Percentiles rank a stretch among this genome's conserved stretches.
These are phyloP conservation scores for Solanum bulbocastanum DNA, from an alignment of 257 asterid species.

Conservation along the genomic window DNA sequence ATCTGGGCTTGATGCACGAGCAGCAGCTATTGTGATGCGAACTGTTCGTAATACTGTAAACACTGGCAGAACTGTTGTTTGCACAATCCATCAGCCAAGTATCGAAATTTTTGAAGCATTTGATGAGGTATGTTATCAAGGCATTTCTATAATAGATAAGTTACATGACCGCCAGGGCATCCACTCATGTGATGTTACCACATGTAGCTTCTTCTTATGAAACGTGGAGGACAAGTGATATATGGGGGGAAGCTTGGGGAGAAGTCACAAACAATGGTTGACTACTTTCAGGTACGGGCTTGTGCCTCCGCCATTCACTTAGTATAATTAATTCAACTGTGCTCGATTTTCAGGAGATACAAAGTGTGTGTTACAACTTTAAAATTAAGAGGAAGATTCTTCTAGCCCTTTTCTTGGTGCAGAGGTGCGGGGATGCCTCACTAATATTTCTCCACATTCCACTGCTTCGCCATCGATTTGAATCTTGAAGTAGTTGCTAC, in stretches of 20 bases:
- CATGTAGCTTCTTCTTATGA: constrained; percentile 76
- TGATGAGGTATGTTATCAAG: constrained; percentile 56
- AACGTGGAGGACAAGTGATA: constrained; percentile 87
- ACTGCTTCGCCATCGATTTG: neutral
- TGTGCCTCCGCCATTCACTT: neutral
- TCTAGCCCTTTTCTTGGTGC: neutral
- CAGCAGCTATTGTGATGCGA: constrained; percentile 98
- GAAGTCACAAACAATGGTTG: constrained; percentile 56
- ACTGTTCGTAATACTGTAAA: constrained; percentile 92
- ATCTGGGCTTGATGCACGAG: constrained; percentile 94
- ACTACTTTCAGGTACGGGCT: constrained; percentile 62
- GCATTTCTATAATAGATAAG: neutral
- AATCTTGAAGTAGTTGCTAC: neutral
- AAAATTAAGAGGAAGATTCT: neutral
- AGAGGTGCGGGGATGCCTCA: neutral
- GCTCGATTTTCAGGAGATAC: neutral
- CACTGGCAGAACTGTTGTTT: constrained; percentile 92
- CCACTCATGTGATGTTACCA: neutral
- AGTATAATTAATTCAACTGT: neutral
- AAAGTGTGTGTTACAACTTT: neutral
- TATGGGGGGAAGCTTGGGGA: constrained; percentile 92
- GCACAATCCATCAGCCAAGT: constrained; percentile 98
- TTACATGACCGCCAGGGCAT: neutral
- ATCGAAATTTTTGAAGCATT: constrained; percentile 92
- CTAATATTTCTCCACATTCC: neutral